Base-by-base conservation (phyloP, 352 stramenopile genomes). In the Pythium rhizo-oryzae region DNA sequence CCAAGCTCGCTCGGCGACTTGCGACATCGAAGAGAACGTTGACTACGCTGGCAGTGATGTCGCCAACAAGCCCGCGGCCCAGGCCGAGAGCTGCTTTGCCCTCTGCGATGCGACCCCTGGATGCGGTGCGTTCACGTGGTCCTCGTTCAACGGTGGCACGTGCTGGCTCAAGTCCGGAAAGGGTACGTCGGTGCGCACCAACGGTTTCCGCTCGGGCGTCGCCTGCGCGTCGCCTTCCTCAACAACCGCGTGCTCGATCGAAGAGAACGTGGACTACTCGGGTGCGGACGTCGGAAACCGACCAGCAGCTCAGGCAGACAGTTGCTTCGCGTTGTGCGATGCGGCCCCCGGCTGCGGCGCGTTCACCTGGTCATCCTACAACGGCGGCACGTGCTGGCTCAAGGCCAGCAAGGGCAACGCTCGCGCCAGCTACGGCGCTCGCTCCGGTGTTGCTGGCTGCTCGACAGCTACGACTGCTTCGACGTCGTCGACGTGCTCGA, bases 41-140 rank as follows among this genome's bases (percentile, higher is more conserved):
- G 49, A 71, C 49, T 70, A 70, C 50, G 33, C 15, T 11, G 64
- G 55, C 16, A 35, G 33, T 13, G 64, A 70, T 16, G 47, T 70
- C 15, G 24, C 43, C 19, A 70, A 41, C 28, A 51, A 30, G 18
- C 18, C 16, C 28, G 25, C 47, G 7, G 4, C 47, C 6, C 13
- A 33, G 7, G 56, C 58, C 50, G 52, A 59, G 2, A 25, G 30
- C n/a, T 71, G 57, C 65, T 66, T 66, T 15, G 37, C 33, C 23
- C 53, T 44, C 28, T 71, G 57, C 37, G 46, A 51, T 18, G 50
- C 21, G 13, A 58, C 59, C 13, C 28, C 35, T 5, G 53, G 60
- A 7, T 72, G 65, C 24, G 43, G 63, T 18, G 71, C 64, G 25
- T 81, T 70, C 54, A 67, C 69, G n/a, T 82, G 75, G 75, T 70